Evolutionary conservation across 805 yeast genomes (phyloP).

Genomic region (Suhomyces tanzawaensis): DNA sequence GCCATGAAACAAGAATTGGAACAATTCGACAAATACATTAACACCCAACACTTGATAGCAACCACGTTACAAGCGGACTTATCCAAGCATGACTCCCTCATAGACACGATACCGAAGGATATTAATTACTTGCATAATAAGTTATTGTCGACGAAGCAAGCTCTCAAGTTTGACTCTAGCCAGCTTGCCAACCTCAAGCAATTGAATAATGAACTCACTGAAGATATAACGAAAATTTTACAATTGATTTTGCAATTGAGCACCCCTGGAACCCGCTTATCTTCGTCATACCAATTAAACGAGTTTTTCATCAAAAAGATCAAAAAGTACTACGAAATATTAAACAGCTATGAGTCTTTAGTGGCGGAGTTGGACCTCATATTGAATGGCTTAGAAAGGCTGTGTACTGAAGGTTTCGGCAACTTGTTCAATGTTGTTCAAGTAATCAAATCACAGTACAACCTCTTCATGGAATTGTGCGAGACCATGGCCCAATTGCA

Average conservation of each 20-base stretch:
- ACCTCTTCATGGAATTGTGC: conserved; percentile 70
- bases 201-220: conserved; percentile 40
- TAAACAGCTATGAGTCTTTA: conserved; percentile 59
- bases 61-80: conserved; percentile 63
- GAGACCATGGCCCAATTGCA: conserved; percentile 73
- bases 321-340: conserved; percentile 45
- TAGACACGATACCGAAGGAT: conserved; percentile 73
- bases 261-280: conserved; percentile 55
- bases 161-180: conserved; percentile 48
- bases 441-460: conserved; percentile 66
- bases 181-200: conserved; percentile 33
- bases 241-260: conserved; percentile 50
- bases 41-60: conserved; percentile 69
- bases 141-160: conserved; percentile 63
- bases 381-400: conserved; percentile 41
- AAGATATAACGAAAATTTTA: conserved; percentile 53
- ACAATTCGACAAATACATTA: conserved; percentile 68
- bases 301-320: conserved; percentile 53
- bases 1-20: conserved; percentile 65
- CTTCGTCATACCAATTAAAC: conserved; percentile 54
- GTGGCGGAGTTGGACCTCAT: conserved; percentile 60
- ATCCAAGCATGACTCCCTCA: conserved; percentile 59
- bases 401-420: conserved; percentile 40
- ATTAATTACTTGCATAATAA: conserved; percentile 60
- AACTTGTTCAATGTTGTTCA: conserved; percentile 48